Base-by-base conservation (phyloP, 345 rosid species). In the Eucalyptus cloeziana region DNA sequence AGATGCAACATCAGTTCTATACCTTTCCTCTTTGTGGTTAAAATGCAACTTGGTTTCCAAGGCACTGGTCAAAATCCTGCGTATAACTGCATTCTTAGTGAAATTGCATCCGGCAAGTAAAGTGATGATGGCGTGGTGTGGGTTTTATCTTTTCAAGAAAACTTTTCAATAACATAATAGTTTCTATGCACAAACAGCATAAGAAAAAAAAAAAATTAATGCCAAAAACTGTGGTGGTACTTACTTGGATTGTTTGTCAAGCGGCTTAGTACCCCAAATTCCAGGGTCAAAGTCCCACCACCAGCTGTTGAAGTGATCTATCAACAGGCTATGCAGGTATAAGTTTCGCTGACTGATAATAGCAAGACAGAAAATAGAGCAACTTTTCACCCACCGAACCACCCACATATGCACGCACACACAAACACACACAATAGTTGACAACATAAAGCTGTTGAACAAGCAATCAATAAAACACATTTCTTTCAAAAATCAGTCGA, bases 251-350 rank as follows among this genome's bases (percentile, higher is more conserved):
- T 96, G 91, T 98, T 95, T 89, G 98, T 97, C 94, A 98, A 94
- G 88, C 96, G 96, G 90, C 98, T 98, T 60, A 98, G 97, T 89
- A 96, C 93, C 85, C 98, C 99, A 86, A 98, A 98, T 94, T 98
- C 99, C 92, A 98, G 94, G 52, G 98, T 97, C 94, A 98, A 92
- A 40, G 99, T 98, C 92, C 98, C 99, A 87, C 99, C 99, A 89
- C 99, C 99, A 71, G 99, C 99, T 19, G 99, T 98, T 87, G 99
- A 97, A 83, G 99, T 98, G 91, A 98, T 94, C 99, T 98, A 91
- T 86, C 19, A 86, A 85, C 56, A 76, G 85, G 85, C 85, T 76
- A 76, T 76, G 85, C 47, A 76, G 30, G 85, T 76, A 76, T 76
- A 40, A 76, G 85, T 76, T 40, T 76, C 30, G 4, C 47, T 22